A percentile compares a stretch with the other conserved stretches of the same genome.
Conservation (phyloP, 148 eudicot genomes). For the Spergularia marina region DNA sequence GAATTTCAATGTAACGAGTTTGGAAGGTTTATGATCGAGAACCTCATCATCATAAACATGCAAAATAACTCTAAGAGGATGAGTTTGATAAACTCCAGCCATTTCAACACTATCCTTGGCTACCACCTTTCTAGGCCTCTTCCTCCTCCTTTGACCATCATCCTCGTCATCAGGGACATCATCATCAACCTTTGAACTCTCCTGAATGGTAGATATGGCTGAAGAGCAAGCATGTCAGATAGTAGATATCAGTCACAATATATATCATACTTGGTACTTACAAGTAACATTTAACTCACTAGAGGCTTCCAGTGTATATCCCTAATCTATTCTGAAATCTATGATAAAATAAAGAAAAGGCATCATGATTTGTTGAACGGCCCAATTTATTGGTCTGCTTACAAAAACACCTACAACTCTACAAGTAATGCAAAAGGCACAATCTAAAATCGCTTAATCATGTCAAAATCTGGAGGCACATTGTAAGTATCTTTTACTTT, state of each 20-base stretch:
- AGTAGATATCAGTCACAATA: background rate
- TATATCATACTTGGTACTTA: background rate
- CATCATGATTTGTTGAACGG: background rate
- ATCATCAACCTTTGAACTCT: slow-evolving; percentile 69
- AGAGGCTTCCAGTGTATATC: background rate
- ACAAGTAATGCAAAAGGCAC: slow-evolving; percentile 2
- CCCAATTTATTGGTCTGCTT: background rate
- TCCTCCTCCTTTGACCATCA: slow-evolving; percentile 92
- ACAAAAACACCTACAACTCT: background rate
- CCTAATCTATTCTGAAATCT: background rate
- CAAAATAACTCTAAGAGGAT: slow-evolving; percentile 72
- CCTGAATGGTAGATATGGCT: slow-evolving; percentile 55
- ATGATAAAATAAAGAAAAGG: background rate
- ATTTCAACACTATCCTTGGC: slow-evolving; percentile 67
- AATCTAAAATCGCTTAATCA: background rate
- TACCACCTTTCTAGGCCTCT: slow-evolving; percentile 71
- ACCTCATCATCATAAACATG: slow-evolving; percentile 63
- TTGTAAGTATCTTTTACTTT: background rate
- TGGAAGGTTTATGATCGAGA: slow-evolving; percentile 49
- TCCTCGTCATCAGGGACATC: slow-evolving; percentile 88
- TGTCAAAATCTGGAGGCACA: background rate
- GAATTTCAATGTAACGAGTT: slow-evolving; percentile 77
- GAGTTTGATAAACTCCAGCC: slow-evolving; percentile 66
- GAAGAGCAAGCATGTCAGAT: slow-evolving; percentile 24
- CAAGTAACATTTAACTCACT: background rate